Base-by-base conservation (phyloP, 2,329 filamentous ascomycete species). In the Neofusicoccum sp. region DNA sequence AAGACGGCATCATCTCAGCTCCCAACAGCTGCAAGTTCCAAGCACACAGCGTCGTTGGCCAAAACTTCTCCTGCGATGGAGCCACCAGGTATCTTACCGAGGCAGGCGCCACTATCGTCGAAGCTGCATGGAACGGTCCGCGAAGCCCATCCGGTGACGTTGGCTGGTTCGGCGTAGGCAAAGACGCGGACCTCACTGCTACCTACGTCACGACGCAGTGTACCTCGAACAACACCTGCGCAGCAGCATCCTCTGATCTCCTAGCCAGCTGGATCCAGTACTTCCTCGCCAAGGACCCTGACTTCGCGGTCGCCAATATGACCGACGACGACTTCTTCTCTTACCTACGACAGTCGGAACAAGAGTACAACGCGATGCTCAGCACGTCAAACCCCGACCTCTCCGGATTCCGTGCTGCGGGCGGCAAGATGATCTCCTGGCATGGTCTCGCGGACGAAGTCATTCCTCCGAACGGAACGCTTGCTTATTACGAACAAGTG, bases 351-450 rank as follows among this genome's bases (percentile, higher is more conserved):
- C 45, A 62, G 26, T 72, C 71, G 0, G 53, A 63, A 2, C 58
- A 65, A 3, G 62, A 73, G 56, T 78, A 74, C 58, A 61, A 66
- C 16, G 65, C 66, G 3, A 70, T 76, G 30, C 74, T 79, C 14
- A 73, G 70, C 4, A 75, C 75, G 0, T 57, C 67, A 14, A 67
- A 76, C 48, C 70, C 75, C 2, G 71, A 79, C 62, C 67, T 80
- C 0, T 67, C 69, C 0, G 65, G 45, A 0, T 80, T 79, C 65
- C 68, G 68, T 20, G 49, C 65, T 0, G 61, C 64, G 1, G 76
- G 75, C 0, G 76, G 72, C 2, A 80, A 80, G 62, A 70, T 80
- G 65, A 70, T 80, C 11, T 73, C 70, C 1, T 80, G 73, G 71
- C 77, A 79, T 54, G 78, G 78, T 6, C 6, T 45, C 5, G 56